Base-by-base conservation (phyloP, 306 rosid species). In the Inga laurina region DNA sequence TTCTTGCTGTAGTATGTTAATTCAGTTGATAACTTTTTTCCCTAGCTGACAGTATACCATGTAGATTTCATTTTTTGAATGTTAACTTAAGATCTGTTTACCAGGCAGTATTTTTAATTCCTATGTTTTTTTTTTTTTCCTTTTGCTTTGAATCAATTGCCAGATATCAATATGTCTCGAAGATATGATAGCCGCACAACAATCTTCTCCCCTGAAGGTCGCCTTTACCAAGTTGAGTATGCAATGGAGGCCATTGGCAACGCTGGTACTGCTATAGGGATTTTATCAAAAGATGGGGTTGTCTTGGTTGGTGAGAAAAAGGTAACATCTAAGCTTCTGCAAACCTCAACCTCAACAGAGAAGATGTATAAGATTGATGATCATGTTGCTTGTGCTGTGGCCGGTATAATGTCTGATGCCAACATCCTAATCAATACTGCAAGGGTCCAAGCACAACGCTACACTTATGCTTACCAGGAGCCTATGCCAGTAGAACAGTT, bases 151-250 rank as follows among this genome's bases (percentile, higher is more conserved):
- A 82, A 44, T 46, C 22, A 39, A 15, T 51, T 44, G 67, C 34
- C 79, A 72, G 77, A 44, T 48, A 78, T 82, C 85, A 85, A 79
- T 48, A 88, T 85, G 90, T 88, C 90, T 39, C 88, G 88, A 67
- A 88, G 90, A 82, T 88, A 88, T 88, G 90, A 88, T 52, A 85
- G 90, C 73, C 90, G 88, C 8, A 88, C 90, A 76, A 88, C 90
- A 77, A 88, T 88, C 30, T 88, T 88, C 84, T 88, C 90, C 67
- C 90, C 90, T 0, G 90, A 88, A 68, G 90, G 90, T 4, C 88
- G 88, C 67, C 90, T 88, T 72, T 88, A 88, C 85, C 90, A 88
- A 82, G 90, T 88, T 51, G 90, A 88, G 74, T 88, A 88, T 61
- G 90, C 90, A 72, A 88, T 88, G 88, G 90, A 88, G 72, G 90